These are phyloP conservation scores for Globisporangium splendens DNA, from an alignment of 352 stramenopile species.

Conservation along the genomic window DNA sequence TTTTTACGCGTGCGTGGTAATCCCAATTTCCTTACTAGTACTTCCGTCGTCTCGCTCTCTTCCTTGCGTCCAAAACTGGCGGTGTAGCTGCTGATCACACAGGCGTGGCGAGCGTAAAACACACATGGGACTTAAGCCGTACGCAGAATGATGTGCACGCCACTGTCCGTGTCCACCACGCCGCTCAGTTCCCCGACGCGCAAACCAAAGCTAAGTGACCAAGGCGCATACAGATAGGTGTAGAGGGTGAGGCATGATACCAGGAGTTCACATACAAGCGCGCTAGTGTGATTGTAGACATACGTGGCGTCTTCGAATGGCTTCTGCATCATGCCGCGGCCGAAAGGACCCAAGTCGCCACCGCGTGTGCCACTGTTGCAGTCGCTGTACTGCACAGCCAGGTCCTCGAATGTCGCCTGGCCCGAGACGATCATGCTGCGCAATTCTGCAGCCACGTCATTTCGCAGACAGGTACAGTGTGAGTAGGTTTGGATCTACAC, in stretches of 20 bases:
- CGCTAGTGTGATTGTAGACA: not conserved
- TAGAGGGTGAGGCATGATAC: too few relatives aligned
- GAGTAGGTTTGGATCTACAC: too few relatives aligned
- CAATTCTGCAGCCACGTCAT: constrained; percentile 61
- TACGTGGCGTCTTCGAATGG: constrained; percentile 88
- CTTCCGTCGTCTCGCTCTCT: too few relatives aligned
- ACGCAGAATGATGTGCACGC: constrained; percentile 96
- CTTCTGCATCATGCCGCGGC: constrained; percentile 90
- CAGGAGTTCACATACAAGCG: too few relatives aligned
- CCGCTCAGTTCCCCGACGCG: constrained; percentile 91
- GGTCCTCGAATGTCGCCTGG: constrained; percentile 74
- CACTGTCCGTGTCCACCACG: constrained; percentile 95
- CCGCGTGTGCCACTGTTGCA: constrained; percentile 77
- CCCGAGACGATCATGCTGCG: constrained; percentile 75
- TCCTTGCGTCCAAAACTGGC: too few relatives aligned
- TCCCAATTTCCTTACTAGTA: too few relatives aligned
- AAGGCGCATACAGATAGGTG: too few relatives aligned
- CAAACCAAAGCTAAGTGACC: constrained; percentile 75
- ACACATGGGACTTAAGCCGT: constrained; percentile 44
- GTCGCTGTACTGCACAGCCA: constrained; percentile 82
- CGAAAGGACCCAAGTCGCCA: constrained; percentile 90
- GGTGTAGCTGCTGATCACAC: too few relatives aligned
- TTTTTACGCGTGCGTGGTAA: too few relatives aligned
- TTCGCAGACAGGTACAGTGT: too few relatives aligned
- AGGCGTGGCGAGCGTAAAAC: not conserved